Evolutionary conservation across 768 basidiomycete genomes (phyloP).

Genomic region (Russula sp.): DNA sequence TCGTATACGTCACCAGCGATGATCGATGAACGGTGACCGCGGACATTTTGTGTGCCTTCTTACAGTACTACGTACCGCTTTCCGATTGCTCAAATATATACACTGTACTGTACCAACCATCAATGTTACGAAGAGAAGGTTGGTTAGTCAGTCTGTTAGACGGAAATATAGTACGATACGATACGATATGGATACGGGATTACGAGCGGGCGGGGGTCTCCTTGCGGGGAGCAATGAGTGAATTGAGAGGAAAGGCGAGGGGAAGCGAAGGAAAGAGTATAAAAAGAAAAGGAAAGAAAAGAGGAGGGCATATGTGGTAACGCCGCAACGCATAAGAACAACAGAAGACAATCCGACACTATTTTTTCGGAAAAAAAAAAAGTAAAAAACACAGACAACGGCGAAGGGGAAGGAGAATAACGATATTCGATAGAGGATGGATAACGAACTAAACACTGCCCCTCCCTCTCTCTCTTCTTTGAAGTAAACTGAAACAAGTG

Average conservation of each 20-base stretch:
- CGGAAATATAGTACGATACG: conserved; percentile 24
- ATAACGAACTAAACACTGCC: conserved; percentile 22
- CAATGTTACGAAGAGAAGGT: background rate
- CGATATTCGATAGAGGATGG: conserved; percentile 28
- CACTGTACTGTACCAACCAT: background rate
- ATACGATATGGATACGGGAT: conserved; percentile 17
- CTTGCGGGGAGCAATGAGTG: conserved; percentile 19
- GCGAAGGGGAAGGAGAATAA: conserved; percentile 27
- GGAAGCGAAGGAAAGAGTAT: background rate
- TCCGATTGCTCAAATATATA: background rate
- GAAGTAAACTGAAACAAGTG: conserved; percentile 9
- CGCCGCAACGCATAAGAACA: conserved; percentile 9
- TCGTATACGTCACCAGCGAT: background rate
- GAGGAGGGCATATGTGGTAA: conserved; percentile 18
- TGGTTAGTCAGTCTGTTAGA: conserved; percentile 19
- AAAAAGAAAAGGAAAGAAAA: background rate
- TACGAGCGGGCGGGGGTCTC: conserved; percentile 16
- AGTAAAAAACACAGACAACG: conserved; percentile 6
- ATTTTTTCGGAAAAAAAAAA: conserved; percentile 1
- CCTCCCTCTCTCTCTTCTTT: conserved; percentile 16
- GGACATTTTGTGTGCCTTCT: background rate
- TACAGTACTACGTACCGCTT: background rate
- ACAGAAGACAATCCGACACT: conserved; percentile 15
- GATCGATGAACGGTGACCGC: too few relatives aligned
- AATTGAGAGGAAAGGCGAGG: conserved; percentile 16